Percentiles rank a stretch among this genome's conserved stretches.
phyloP scores from a whole-genome alignment of 2,329 filamentous ascomycete genomes.

The Microdochium trichocladiopsis region DNA sequence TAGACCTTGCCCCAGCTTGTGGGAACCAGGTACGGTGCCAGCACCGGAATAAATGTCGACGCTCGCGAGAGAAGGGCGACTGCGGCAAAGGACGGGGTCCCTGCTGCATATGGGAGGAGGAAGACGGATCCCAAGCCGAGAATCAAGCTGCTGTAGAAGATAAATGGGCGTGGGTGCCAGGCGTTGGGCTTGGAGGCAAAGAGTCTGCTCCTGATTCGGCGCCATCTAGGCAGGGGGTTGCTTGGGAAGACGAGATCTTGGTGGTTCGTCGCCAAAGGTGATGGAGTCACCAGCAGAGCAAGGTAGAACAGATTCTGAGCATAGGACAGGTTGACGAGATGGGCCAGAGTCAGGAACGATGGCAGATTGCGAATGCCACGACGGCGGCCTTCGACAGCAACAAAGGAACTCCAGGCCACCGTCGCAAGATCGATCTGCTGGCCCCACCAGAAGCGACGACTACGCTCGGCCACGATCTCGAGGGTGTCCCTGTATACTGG shows the following conservation, averaged over 20 bases:
- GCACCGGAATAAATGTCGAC: conserved; percentile 36
- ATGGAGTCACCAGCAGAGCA: conserved; percentile 47
- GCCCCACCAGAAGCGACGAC: conserved; percentile 54
- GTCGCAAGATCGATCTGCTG: conserved; percentile 51
- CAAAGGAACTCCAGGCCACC: conserved; percentile 47
- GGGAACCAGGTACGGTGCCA: conserved; percentile 39
- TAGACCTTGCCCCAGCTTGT: conserved; percentile 39
- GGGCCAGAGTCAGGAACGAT: conserved; percentile 51
- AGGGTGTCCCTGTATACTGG: conserved; percentile 44
- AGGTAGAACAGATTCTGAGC: conserved; percentile 59
- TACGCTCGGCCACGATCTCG: conserved; percentile 45
- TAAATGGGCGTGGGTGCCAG: conserved; percentile 30
- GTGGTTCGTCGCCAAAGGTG: conserved; percentile 28
- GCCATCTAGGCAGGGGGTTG: conserved; percentile 18
- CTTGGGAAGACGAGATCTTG: conserved; percentile 17
- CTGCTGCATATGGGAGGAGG: conserved; percentile 30
- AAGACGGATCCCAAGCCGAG: conserved; percentile 27
- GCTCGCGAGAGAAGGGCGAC: conserved; percentile 22
- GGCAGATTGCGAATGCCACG: conserved; percentile 47
- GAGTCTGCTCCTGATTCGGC: conserved; percentile 18
- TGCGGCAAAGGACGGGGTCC: conserved; percentile 29
- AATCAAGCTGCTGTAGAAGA: conserved; percentile 25
- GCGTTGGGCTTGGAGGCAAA: conserved; percentile 32
- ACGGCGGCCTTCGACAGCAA: conserved; percentile 51
- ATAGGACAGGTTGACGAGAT: conserved; percentile 52